Base-by-base conservation (phyloP, 2,329 filamentous ascomycete genomes). In the Clarireedia monteithiana region DNA sequence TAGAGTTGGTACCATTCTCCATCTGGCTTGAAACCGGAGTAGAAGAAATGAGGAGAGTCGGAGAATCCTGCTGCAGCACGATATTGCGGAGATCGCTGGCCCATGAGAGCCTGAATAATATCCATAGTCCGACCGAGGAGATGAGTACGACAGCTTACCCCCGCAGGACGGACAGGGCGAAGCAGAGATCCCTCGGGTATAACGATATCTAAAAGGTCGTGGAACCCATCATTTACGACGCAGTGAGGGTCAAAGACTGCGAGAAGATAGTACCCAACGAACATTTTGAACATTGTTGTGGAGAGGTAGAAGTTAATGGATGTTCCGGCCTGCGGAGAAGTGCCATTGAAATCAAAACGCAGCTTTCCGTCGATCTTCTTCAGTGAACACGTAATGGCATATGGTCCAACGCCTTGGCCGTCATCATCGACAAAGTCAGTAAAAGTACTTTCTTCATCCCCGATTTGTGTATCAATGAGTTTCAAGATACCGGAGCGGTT, bases 291-390 rank as follows among this genome's bases (percentile, higher is more conserved):
- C 51, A 53, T 48, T 20, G 23, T 23, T 15, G 47, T 14, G 5
- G 51, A 53, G 14, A 53, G 44, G 30, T 40, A 53, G 10, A 53
- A 53, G 14, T 53, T 53, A 4, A 53, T 53, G 12, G 44, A 38
- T 48, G 50, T 53, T 48, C 39, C 44, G 4, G 44, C 51, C 39
- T 53, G 30, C 3, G 44, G 51, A 27, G 30, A 53, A 48, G 44
- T 48, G 30, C 42, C 44, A n/a, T 26, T 39, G 23, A 53, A 53
- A 15, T 48, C 34, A 6, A 53, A 53, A 5, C 45, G 20, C 2
- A 53, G 30, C 40, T 53, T 53, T 15, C 30, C 44, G 14, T 48
- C 30, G 5, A 14, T 7, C 6, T 53, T 53, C 46, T 40, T 53
- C 42, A 48, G 47, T 3, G 23, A 53, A 40, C 40, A 53, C 2